A percentile compares a stretch with the other conserved stretches of the same genome.
Conservation (phyloP, 768 basidiomycete species). For the Xerocomellus amylosporus region DNA sequence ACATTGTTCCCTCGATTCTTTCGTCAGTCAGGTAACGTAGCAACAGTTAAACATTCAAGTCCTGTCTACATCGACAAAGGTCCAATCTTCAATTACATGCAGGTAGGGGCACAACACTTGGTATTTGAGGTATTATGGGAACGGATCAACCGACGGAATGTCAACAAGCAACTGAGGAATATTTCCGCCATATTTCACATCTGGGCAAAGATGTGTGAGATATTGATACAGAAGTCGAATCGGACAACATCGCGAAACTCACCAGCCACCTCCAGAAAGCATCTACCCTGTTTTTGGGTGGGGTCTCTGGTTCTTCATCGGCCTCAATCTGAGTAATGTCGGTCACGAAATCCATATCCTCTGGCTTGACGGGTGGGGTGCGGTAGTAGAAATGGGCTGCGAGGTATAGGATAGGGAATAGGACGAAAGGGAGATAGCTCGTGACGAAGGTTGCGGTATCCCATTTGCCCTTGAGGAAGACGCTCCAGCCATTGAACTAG, state of each 20-base stretch:
- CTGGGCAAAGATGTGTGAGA: slow-evolving; percentile 13
- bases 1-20: slow-evolving; percentile 17
- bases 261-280: slow-evolving; percentile 82
- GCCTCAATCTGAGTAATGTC: slow-evolving; percentile 71
- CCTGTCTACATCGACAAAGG: background rate
- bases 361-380: slow-evolving; percentile 28
- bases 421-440: slow-evolving; percentile 67
- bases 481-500: slow-evolving; percentile 48
- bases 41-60: slow-evolving; percentile 14
- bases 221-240: background rate
- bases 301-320: slow-evolving; percentile 65
- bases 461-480: slow-evolving; percentile 58
- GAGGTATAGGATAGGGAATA: slow-evolving; percentile 76
- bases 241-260: slow-evolving; percentile 29
- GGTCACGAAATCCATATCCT: slow-evolving; percentile 84
- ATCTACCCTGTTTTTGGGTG: slow-evolving; percentile 64
- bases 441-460: slow-evolving; percentile 69
- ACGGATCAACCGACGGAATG: background rate
- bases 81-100: background rate
- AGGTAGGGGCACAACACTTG: slow-evolving; percentile 3
- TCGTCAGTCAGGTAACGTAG: slow-evolving; percentile 27
- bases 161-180: background rate
- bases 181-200: slow-evolving; percentile 14
- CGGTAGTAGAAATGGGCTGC: slow-evolving; percentile 48
- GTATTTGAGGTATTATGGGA: background rate